phyloP scores from a whole-genome alignment of 495 filamentous ascomycete genomes.

The Collariella sp. region DNA sequence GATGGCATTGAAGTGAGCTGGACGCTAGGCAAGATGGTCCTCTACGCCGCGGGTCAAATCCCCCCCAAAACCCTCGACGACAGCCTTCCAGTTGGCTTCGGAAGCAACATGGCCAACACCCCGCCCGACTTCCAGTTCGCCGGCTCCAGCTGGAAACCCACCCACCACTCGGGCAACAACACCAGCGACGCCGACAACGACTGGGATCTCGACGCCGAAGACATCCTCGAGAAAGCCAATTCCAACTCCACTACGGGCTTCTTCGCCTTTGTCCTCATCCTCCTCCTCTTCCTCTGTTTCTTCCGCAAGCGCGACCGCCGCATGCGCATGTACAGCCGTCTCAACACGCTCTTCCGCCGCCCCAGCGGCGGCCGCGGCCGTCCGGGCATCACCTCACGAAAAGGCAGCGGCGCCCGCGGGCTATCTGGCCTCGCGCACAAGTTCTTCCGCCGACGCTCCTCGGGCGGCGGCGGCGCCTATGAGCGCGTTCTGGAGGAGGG shows the following conservation, averaged over 20 bases:
- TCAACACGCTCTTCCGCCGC: slow-evolving; percentile 46
- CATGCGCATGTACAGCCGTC: slow-evolving; percentile 51
- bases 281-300: slow-evolving; percentile 55
- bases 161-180: slow-evolving; percentile 9
- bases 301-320: slow-evolving; percentile 61
- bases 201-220: slow-evolving; percentile 52
- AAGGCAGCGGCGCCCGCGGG: slow-evolving; percentile 42
- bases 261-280: slow-evolving; percentile 55
- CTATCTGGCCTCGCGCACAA: slow-evolving; percentile 50
- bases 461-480: slow-evolving; percentile 45
- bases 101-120: slow-evolving; percentile 58
- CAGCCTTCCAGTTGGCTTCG: slow-evolving; percentile 76
- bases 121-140: slow-evolving; percentile 80
- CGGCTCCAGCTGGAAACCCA: slow-evolving; percentile 49
- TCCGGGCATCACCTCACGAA: slow-evolving; percentile 34
- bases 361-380: slow-evolving; percentile 28
- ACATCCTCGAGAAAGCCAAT: slow-evolving; percentile 55
- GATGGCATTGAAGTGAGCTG: slow-evolving; percentile 91
- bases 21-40: slow-evolving; percentile 96
- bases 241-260: slow-evolving; percentile 70
- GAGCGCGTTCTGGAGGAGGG: slow-evolving; percentile 84
- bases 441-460: slow-evolving; percentile 43
- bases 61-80: slow-evolving; percentile 49
- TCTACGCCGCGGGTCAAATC: slow-evolving; percentile 88
- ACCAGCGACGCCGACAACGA: slow-evolving; percentile 50